Conservation (phyloP, 495 filamentous ascomycete genomes). For the Evernia prunastri region DNA sequence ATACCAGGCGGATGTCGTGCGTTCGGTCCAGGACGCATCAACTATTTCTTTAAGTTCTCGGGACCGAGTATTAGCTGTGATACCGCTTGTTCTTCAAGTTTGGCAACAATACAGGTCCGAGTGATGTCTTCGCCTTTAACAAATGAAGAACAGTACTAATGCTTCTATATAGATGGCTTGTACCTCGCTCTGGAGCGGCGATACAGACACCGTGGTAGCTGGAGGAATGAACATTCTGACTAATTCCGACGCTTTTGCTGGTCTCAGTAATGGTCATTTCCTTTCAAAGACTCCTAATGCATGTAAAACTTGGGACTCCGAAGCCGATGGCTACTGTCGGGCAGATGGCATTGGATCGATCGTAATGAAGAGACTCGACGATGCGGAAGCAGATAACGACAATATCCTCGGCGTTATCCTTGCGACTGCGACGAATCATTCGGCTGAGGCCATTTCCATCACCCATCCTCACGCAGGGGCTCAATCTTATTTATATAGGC, state of each 20-base stretch:
- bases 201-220: slow-evolving; percentile 76
- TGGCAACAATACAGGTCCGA: slow-evolving; percentile 59
- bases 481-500: slow-evolving; percentile 57
- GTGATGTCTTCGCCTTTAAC: no score
- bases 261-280: slow-evolving; percentile 71
- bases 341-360: slow-evolving; percentile 66
- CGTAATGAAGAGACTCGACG: slow-evolving; percentile 66
- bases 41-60: slow-evolving; percentile 62
- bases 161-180: no score
- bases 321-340: slow-evolving; percentile 73
- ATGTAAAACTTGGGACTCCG: slow-evolving; percentile 73
- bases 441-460: slow-evolving; percentile 70
- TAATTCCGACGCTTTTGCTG: slow-evolving; percentile 74
- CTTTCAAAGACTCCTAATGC: slow-evolving; percentile 62
- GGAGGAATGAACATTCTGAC: slow-evolving; percentile 75
- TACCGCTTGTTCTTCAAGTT: slow-evolving; percentile 68
- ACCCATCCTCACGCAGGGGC: slow-evolving; percentile 66
- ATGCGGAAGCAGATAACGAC: slow-evolving; percentile 70
- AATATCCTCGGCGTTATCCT: slow-evolving; percentile 62
- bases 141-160: no score
- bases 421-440: slow-evolving; percentile 67
- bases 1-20: slow-evolving; percentile 29
- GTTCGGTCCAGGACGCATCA: slow-evolving; percentile 27
- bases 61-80: slow-evolving; percentile 69
- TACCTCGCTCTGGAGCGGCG: slow-evolving; percentile 65